These are phyloP conservation scores for Xylaria sp. DNA, from an alignment of 2,329 filamentous ascomycete genomes.

Conservation along the genomic window DNA sequence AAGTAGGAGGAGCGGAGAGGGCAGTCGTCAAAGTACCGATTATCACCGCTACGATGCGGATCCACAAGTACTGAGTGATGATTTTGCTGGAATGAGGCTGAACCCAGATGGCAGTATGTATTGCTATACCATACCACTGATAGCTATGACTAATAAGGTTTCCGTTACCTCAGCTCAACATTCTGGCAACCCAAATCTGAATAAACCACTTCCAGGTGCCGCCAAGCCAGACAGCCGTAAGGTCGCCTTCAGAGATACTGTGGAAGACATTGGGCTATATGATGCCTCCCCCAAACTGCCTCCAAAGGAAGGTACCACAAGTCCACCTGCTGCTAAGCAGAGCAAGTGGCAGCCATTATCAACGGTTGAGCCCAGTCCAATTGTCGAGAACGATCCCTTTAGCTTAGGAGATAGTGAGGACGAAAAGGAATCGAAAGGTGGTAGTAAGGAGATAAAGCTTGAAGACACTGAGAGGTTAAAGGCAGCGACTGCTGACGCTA, in stretches of 20 bases:
- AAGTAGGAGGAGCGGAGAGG: conserved; percentile 62
- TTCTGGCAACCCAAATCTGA: conserved; percentile 75
- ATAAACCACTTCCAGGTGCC: conserved; percentile 62
- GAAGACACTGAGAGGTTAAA: conserved; percentile 67
- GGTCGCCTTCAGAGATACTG: conserved; percentile 64
- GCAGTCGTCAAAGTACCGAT: conserved; percentile 77
- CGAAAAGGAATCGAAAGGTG: conserved; percentile 78
- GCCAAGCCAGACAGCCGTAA: conserved; percentile 58
- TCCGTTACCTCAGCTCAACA: conserved; percentile 50
- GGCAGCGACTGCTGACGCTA: conserved; percentile 67
- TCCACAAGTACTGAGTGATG: conserved; percentile 85
- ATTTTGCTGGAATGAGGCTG: conserved; percentile 77
- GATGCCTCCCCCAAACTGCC: conserved; percentile 64
- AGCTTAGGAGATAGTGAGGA: conserved; percentile 95
- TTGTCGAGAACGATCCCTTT: conserved; percentile 92
- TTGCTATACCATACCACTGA: conserved; percentile 41
- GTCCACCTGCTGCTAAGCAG: conserved; percentile 61
- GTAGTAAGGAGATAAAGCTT: conserved; percentile 56
- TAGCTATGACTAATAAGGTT: conserved; percentile 52
- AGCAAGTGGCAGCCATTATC: conserved; percentile 99
- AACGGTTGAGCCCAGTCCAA: conserved; percentile 80
- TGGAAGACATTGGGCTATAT: conserved; percentile 84
- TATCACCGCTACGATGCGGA: conserved; percentile 94
- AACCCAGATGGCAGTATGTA: conserved; percentile 66
- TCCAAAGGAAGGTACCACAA: conserved; percentile 55